Base-by-base conservation (phyloP, 2,329 filamentous ascomycete genomes). In the Penicillium sp. region DNA sequence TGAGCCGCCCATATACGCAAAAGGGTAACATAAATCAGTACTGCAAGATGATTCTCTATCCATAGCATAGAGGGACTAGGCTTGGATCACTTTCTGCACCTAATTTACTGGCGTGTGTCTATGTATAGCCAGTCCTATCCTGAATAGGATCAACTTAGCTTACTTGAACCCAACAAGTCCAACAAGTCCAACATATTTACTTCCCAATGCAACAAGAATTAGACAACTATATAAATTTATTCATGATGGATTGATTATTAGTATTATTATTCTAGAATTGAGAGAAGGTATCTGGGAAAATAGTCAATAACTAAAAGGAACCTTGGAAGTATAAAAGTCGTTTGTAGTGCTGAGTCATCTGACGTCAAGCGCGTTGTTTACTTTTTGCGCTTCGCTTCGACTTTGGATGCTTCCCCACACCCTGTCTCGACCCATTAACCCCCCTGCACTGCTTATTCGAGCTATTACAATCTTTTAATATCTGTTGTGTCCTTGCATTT, bases 291-390 rank as follows among this genome's bases (percentile, higher is more conserved):
- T 16, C 13, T 25, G 0, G 4, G 16, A 2, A 27, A 29, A 23
- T 7, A 16, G 13, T 11, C 5, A 7, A 11, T 21, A 21, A 21
- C 19, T 21, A 21, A 43, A 44, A 19, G 41, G 16, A n/a, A n/a
- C n/a, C n/a, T n/a, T n/a, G n/a, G n/a, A 45, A 45, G 25, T 45
- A 45, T 45, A 10, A 45, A 45, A 45, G 16, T 43, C 4, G 23
- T n/a, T 15, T 21, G 8, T 23, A 2, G 10, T 51, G 51, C 34
- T 53, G 15, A 55, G 52, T 55, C 52, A 55, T 55, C 36, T 55
- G 52, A 55, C 52, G 52, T 55, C 52, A 55, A 55, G 33, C 46
- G 45, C 52, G 52, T 55, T 55, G 52, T 55, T 55, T 55, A 55
- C 52, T 23, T 55, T 55, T 55, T 40, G n/a, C 21, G 29, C 7